Percentiles rank a stretch among this genome's conserved stretches.
Conservation (phyloP, 2,329 filamentous ascomycete genomes). For the Trichoderma hamatum region DNA sequence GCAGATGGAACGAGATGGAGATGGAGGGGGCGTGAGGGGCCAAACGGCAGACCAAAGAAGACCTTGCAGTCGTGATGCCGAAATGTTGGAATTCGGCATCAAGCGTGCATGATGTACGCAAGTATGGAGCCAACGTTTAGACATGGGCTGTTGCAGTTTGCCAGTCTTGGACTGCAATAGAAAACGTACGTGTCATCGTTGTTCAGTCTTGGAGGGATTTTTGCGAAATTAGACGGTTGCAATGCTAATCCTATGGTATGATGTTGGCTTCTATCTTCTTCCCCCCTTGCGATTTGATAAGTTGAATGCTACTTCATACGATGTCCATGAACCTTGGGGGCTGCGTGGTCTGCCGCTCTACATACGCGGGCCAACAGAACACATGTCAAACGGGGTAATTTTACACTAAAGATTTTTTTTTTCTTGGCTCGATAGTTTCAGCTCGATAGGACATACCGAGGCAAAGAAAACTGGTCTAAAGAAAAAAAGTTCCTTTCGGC, state of each 20-base stretch:
- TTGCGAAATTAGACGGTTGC: neutral
- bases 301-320: neutral
- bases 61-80: conserved; percentile 6
- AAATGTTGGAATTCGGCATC: conserved; percentile 23
- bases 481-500: neutral
- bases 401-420: neutral
- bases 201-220: neutral
- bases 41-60: neutral
- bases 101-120: conserved; percentile 14
- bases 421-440: neutral
- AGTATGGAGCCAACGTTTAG: neutral
- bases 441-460: neutral
- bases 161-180: neutral
- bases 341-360: neutral
- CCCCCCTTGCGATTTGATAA: neutral
- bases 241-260: neutral
- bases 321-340: neutral
- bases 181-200: conserved; percentile 13
- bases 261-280: neutral
- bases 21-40: conserved; percentile 4
- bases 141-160: neutral
- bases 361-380: neutral
- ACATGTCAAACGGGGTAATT: neutral
- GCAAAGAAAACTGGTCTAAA: neutral
- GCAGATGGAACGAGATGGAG: neutral